Evolutionary conservation across 805 yeast genomes (phyloP), one percentile per base, ranked within the genome.

Genomic region (Monosporozyma unispora): DNA sequence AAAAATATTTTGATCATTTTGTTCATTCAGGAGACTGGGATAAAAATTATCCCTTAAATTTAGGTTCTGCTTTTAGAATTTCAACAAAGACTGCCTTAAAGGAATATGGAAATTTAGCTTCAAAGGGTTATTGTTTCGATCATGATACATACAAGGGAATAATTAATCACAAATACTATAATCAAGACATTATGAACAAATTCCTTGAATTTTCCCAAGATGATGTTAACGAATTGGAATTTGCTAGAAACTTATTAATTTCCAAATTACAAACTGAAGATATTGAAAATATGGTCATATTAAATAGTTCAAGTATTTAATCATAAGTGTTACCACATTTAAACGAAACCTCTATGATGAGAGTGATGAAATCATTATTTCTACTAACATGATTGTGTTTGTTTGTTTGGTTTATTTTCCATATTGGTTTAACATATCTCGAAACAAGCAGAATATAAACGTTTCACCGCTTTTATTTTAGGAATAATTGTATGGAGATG

Each of bases 11-110:
- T 11, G 45, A 56, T 8, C 60, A 53, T 42, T 63, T 58, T 44
- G 52, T 54, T 39, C 60, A 61, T 51, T 63, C 64, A 11, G 67
- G 67, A 45, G 67, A 65, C 43, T 62, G 67, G 67, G 68, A 65
- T 53, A 64, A 59, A 48, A 52, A 62, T 5, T 65, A 65, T 48
- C 67, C 67, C 5, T 39, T 64, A 14, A 49, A 61, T 12, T 50
- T 64, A 14, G 66, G 64, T 21, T 50, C 63, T 8, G 48, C 55
- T 11, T 52, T 66, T 2, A 57, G 61, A 47, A 61, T 57, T 31
- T 56, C 67, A 3, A 52, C 54, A 8, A 50, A 49, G 11, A 57
- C 60, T 8, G 66, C 61, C 1, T 43, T 62, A 6, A 63, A 58
- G 28, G 62, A 63, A 33, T 63, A 53, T 43, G 56, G 57, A 48